Base-by-base conservation (phyloP, 2,329 filamentous ascomycete genomes). In the Penicillium thymicola region DNA sequence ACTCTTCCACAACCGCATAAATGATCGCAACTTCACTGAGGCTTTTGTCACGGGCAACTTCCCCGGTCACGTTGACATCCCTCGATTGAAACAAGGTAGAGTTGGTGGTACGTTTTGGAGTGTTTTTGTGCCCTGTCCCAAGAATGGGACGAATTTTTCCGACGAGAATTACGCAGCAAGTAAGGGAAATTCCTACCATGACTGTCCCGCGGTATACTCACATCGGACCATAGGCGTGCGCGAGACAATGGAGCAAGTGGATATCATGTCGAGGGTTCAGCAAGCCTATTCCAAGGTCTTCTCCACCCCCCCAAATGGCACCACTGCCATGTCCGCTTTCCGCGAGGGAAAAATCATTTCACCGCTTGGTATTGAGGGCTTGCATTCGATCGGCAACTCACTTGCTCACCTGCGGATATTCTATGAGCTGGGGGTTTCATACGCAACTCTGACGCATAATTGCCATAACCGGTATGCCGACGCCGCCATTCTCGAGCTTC, bases 381-480 rank as follows among this genome's bases (percentile, higher is more conserved):
- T 97, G 8, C 93, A 97, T 70, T 93, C 96, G 67, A 95, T 97
- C 65, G 92, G 91, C 57, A 96, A 97, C 75, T 89, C 74, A 5
- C 63, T 77, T 16, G 70, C 86, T 1, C 79, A 87, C 25, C 79
- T 97, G 10, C 86, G 93, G 7, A 80, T 85, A 25, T 96, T 88
- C 73, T 80, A 94, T 72, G 78, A 82, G 3, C 80, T 96, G 3
- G 93, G 93, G 2, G 92, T 92, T 5, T 86, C 91, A 48, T 97
- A 97, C 68, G 87, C 88, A 18, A 97, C 92, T 0, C 78, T 97
- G 16, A 96, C 90, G 2, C 93, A 96, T 79, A 96, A 96, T 73
- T 97, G 92, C 75, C 90, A 95, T 73, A 97, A 96, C 75, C 83
- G 80, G 48, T 97, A 89, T 72, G 91, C 92, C 47, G 93, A 97